Percentiles rank a stretch among this genome's conserved stretches.
Conservation (phyloP, 1,139 yeast species). For the Kodamaea ohmeri region DNA sequence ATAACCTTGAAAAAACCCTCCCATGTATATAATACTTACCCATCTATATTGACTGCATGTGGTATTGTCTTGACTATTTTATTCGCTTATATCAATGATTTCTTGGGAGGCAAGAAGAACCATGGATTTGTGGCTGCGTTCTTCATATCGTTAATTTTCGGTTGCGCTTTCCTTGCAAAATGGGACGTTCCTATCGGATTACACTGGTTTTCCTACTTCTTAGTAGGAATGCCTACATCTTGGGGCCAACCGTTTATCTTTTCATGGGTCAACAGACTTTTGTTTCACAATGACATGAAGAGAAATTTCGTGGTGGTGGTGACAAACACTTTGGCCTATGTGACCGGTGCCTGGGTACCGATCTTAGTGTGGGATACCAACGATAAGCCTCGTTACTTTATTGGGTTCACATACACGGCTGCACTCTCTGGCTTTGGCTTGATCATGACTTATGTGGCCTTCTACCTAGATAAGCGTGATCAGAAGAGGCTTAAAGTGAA, state of each 20-base stretch:
- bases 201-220: conserved; percentile 49
- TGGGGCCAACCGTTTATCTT: conserved; percentile 27
- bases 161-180: conserved; percentile 40
- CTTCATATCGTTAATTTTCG: conserved; percentile 38
- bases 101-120: conserved; percentile 41
- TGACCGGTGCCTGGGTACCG: conserved; percentile 26
- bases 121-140: conserved; percentile 33
- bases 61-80: conserved; percentile 42
- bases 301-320: conserved; percentile 24
- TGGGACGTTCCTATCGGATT: conserved; percentile 49
- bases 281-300: conserved; percentile 23
- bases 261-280: conserved; percentile 24
- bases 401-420: conserved; percentile 27
- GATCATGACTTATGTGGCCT: conserved; percentile 24
- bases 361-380: conserved; percentile 27
- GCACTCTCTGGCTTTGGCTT: conserved; percentile 21
- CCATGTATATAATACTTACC: conserved; percentile 45
- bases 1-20: conserved; percentile 36
- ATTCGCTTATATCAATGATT: conserved; percentile 44
- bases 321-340: conserved; percentile 26
- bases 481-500: conserved; percentile 6
- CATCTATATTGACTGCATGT: conserved; percentile 45
- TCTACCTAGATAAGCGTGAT: conserved; percentile 33
- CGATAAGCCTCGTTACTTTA: conserved; percentile 34
- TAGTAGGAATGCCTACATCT: conserved; percentile 46